Evolutionary conservation across 495 filamentous ascomycete genomes (phyloP), one percentile per base, ranked within the genome.

Genomic region (Penicillium bialowiezense): DNA sequence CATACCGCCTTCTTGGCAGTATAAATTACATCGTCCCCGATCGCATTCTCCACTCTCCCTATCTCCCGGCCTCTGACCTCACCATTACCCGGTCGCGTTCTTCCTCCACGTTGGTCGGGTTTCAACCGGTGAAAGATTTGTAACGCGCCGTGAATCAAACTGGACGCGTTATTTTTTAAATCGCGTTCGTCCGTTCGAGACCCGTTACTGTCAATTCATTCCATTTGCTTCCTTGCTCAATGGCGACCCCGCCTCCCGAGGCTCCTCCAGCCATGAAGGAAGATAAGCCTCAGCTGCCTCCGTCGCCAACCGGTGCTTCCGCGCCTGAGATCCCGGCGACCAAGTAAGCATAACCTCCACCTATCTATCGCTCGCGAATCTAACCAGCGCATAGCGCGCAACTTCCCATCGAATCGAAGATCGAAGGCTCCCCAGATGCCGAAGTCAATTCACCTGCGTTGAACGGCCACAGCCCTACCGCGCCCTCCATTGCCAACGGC

Each of bases 161-260:
- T 47, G 37, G 47, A 13, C 29, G 29, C 29, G 29, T 32, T n/a
- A n/a, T n/a, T n/a, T 8, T 32, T 32, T 32, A 4, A 8, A 10
- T 44, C 45, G 48, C 48, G 44, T 55, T 48, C 59, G 56, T 57
- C 37, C 50, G 59, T 45, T 58, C 39, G 46, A 36, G 37, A 40
- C 44, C 23, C 45, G 43, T 20, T 44, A 15, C 47, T n/a, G 50
- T 47, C 23, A 26, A 26, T 8, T 26, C 23, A 26, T 8, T 3
- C 3, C 23, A 26, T 8, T 8, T 26, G 3, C 23, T 8, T 26
- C 23, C 8, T 26, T 56, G 43, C 54, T 59, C 55, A 60, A 76
- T 76, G 73, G 73, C 73, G 59, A 76, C 73, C 43, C 73, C 73
- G 64, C 73, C 73, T 65, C 71, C 73, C 24, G 73, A 76, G 68